phyloP scores from a whole-genome alignment of 2,329 filamentous ascomycete genomes.

The Alternaria sp. region DNA sequence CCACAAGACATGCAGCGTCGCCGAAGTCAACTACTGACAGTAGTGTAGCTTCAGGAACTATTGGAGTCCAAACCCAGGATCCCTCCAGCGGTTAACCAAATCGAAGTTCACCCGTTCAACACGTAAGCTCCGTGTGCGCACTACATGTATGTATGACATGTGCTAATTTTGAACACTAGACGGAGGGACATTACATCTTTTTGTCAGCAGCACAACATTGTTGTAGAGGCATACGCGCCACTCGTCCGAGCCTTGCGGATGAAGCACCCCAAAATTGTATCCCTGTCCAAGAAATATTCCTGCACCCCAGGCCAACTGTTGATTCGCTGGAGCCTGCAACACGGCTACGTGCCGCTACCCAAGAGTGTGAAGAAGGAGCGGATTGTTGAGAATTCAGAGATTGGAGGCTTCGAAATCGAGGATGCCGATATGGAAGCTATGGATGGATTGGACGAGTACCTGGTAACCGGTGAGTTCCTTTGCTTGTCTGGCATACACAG shows the following conservation, averaged over 20 bases:
- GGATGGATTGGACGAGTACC: constrained; percentile 73
- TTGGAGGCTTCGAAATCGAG: constrained; percentile 68
- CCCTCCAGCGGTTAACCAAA: constrained; percentile 77
- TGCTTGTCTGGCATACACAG: neutral
- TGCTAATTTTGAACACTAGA: constrained; percentile 66
- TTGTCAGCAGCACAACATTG: constrained; percentile 71
- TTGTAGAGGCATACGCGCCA: constrained; percentile 82
- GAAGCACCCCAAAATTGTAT: constrained; percentile 69
- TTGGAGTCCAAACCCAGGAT: constrained; percentile 69
- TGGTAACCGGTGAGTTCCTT: constrained; percentile 64
- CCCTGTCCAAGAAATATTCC: constrained; percentile 71
- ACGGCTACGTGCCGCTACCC: constrained; percentile 75
- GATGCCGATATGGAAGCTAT: constrained; percentile 69
- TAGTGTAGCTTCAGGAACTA: constrained; percentile 70
- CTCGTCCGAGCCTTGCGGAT: constrained; percentile 76
- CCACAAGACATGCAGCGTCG: constrained; percentile 8
- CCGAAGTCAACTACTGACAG: constrained; percentile 25
- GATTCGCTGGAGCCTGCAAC: constrained; percentile 80
- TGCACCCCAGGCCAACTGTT: constrained; percentile 78
- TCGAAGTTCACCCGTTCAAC: constrained; percentile 80
- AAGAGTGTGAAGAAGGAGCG: constrained; percentile 72
- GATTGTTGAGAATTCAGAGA: constrained; percentile 70
- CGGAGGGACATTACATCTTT: constrained; percentile 70
- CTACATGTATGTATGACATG: neutral
- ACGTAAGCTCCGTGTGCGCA: constrained; percentile 1